phyloP scores from a whole-genome alignment of 208 protist species.

The Borovskyia barvae region DNA sequence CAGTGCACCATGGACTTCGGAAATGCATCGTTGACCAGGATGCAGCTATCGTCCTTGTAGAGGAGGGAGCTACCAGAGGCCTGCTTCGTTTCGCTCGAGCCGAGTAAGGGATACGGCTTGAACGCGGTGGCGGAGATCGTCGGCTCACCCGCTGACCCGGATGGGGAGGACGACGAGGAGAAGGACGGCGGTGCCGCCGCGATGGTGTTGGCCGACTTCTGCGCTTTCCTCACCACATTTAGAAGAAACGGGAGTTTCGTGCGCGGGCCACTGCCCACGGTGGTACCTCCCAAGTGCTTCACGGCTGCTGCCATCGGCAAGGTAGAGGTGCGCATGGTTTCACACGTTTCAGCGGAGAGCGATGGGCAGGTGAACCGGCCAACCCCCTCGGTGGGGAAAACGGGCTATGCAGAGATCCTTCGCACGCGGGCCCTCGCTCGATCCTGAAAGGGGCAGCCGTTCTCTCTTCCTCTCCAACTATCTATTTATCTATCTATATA shows the following conservation, averaged over 20 bases:
- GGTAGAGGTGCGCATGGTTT: slow-evolving; percentile 8
- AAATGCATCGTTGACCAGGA: slow-evolving; percentile 83
- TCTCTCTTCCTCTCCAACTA: no score
- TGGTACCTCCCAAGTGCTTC: background rate
- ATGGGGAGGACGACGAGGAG: background rate
- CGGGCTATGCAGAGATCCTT: no score
- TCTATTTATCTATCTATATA: no score
- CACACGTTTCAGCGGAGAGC: no score
- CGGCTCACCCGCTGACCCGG: slow-evolving; percentile 3
- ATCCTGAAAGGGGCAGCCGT: no score
- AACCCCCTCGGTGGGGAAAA: no score
- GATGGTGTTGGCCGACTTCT: slow-evolving; percentile 24
- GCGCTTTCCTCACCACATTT: slow-evolving; percentile 59
- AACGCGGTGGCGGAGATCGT: slow-evolving; percentile 29
- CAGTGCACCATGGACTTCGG: slow-evolving; percentile 87
- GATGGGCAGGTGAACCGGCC: no score
- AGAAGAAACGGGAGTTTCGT: slow-evolving; percentile 73
- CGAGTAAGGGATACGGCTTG: slow-evolving; percentile 39
- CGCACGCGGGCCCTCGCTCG: no score
- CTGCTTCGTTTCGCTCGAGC: slow-evolving; percentile 30
- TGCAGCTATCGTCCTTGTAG: slow-evolving; percentile 72
- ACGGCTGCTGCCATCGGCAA: slow-evolving; percentile 3
- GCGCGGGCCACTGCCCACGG: slow-evolving; percentile 41
- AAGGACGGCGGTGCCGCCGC: slow-evolving; percentile 2
- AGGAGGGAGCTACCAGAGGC: slow-evolving; percentile 46